Conservation (phyloP, 2,329 filamentous ascomycete genomes). For the Stemphylium lycopersici region DNA sequence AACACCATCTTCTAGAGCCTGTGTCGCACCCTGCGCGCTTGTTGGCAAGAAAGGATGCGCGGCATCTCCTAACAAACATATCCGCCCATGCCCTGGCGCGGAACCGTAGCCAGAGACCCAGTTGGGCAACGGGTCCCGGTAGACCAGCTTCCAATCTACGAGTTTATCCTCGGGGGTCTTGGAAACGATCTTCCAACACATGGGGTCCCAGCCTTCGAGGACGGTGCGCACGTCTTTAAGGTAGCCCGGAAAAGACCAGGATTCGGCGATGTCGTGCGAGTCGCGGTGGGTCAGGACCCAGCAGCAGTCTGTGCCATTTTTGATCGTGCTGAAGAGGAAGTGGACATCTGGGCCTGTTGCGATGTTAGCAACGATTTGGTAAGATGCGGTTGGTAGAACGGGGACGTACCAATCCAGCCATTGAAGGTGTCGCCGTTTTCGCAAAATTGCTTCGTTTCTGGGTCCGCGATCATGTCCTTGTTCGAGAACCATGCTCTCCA, state of each 20-base stretch:
- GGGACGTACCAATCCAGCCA: conserved; percentile 43
- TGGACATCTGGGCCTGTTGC: conserved; percentile 45
- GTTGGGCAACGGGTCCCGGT: conserved; percentile 58
- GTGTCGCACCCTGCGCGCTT: conserved; percentile 60
- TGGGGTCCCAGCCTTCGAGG: conserved; percentile 42
- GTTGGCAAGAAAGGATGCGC: conserved; percentile 63
- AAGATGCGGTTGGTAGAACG: not conserved
- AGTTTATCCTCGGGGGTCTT: conserved; percentile 46
- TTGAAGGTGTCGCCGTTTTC: conserved; percentile 48
- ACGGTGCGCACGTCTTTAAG: conserved; percentile 43
- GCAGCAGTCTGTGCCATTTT: conserved; percentile 45
- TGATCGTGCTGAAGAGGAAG: conserved; percentile 47
- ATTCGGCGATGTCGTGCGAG: conserved; percentile 45
- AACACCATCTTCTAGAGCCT: conserved; percentile 59
- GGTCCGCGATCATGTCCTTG: conserved; percentile 48
- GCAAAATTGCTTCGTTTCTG: conserved; percentile 46
- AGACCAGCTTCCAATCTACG: conserved; percentile 63
- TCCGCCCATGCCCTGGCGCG: conserved; percentile 46
- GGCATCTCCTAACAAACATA: conserved; percentile 60
- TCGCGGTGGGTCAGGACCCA: conserved; percentile 48
- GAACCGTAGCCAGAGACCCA: conserved; percentile 59
- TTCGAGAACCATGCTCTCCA: conserved; percentile 56
- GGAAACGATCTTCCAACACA: conserved; percentile 44
- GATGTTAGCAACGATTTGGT: not conserved
- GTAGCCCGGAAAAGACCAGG: conserved; percentile 45